Conservation (phyloP, 2,329 filamentous ascomycete genomes). For the Sporothrix pallida region DNA sequence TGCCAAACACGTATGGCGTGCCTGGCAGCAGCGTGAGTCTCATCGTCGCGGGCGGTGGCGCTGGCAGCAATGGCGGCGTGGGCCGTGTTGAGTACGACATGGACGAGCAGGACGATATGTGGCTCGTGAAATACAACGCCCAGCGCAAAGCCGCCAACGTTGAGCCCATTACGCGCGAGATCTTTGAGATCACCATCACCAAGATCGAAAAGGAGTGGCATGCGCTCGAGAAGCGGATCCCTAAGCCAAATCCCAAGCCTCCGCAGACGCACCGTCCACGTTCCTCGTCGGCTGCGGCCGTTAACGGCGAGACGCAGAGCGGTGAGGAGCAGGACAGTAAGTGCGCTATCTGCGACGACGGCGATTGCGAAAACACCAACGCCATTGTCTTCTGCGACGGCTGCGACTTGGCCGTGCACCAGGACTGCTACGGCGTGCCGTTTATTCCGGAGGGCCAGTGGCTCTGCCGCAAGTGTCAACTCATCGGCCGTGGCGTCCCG, state of each 20-base stretch:
- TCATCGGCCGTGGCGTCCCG: conserved; percentile 89
- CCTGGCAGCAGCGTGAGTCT: conserved; percentile 55
- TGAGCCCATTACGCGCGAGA: conserved; percentile 85
- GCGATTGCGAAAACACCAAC: conserved; percentile 99
- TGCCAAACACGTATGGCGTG: conserved; percentile 38
- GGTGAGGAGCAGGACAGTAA: conserved; percentile 97
- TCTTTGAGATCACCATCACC: conserved; percentile 97
- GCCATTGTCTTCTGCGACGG: conserved; percentile 99
- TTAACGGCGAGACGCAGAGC: conserved; percentile 84
- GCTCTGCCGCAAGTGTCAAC: conserved; percentile 95
- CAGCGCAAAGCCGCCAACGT: conserved; percentile 75
- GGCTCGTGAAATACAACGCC: conserved; percentile 83
- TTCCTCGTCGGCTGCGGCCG: conserved; percentile 91
- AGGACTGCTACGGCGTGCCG: conserved; percentile 97
- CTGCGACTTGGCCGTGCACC: conserved; percentile 95
- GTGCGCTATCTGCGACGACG: conserved; percentile 96
- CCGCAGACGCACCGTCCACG: conserved; percentile 91
- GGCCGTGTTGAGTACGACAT: conserved; percentile 98
- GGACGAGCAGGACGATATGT: conserved; percentile 98
- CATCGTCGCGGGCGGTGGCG: conserved; percentile 27
- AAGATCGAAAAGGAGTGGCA: conserved; percentile 99
- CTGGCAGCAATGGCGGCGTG: conserved; percentile 53
- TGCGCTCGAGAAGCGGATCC: conserved; percentile 91
- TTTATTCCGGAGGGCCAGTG: conserved; percentile 99
- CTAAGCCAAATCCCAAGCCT: conserved; percentile 94